Percentiles rank a stretch among this genome's conserved stretches.
These are phyloP conservation scores for Aspergillus nidulans DNA, from an alignment of 495 filamentous ascomycete genomes.

Conservation along the genomic window DNA sequence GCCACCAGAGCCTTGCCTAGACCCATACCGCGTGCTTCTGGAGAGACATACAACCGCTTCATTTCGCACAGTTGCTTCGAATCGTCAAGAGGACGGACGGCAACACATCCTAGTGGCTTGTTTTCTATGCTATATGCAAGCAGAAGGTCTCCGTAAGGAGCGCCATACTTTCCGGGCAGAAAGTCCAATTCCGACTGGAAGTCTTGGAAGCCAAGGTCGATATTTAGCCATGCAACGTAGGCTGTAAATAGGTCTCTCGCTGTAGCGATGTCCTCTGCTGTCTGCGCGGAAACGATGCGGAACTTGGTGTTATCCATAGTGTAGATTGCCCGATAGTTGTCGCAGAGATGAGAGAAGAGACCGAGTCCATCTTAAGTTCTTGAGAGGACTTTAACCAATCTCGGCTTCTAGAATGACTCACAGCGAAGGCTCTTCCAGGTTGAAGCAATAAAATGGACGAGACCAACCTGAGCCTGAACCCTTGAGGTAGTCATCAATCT, in stretches of 20 bases:
- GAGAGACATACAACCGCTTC: slow-evolving; percentile 53
- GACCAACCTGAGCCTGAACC: too few relatives aligned
- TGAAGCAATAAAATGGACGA: too few relatives aligned
- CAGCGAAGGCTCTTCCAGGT: background rate
- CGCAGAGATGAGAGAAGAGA: background rate
- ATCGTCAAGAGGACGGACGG: slow-evolving; percentile 16
- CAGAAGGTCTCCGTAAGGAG: slow-evolving; percentile 37
- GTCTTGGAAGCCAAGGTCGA: slow-evolving; percentile 57
- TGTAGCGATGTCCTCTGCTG: slow-evolving; percentile 13
- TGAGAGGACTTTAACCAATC: background rate
- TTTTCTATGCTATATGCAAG: slow-evolving; percentile 39
- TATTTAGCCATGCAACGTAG: slow-evolving; percentile 47
- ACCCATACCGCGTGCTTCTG: slow-evolving; percentile 41
- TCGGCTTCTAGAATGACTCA: background rate
- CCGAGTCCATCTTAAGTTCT: background rate
- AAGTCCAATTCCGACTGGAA: slow-evolving; percentile 48
- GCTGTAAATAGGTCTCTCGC: slow-evolving; percentile 40
- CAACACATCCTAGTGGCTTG: slow-evolving; percentile 48
- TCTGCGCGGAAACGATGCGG: slow-evolving; percentile 13
- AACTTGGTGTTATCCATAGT: slow-evolving; percentile 2
- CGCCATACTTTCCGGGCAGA: slow-evolving; percentile 52
- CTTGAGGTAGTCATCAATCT: too few relatives aligned
- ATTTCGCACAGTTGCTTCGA: slow-evolving; percentile 48
- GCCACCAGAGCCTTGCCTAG: slow-evolving; percentile 44
- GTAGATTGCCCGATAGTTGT: background rate